These are phyloP conservation scores for Calonectria ilicicola DNA, from an alignment of 2,329 filamentous ascomycete genomes.

Conservation along the genomic window DNA sequence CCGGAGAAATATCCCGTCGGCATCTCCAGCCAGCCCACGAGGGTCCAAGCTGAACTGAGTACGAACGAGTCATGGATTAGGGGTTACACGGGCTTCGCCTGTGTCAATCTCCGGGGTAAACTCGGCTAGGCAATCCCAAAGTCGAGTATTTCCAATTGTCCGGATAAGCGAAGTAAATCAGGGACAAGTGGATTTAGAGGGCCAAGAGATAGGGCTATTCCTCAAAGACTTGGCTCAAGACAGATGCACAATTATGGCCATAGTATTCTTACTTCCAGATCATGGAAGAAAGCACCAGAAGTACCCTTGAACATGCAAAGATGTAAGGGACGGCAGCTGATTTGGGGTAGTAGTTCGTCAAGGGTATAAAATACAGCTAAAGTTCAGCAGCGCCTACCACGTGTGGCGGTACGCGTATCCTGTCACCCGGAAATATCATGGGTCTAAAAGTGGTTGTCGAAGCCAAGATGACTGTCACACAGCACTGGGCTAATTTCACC, in stretches of 20 bases:
- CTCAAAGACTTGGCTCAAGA: neutral
- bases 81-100: slow-evolving; percentile 4
- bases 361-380: neutral
- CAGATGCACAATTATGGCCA: neutral
- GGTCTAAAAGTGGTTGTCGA: neutral
- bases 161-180: neutral
- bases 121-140: neutral
- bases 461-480: neutral
- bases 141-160: neutral
- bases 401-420: neutral
- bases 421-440: neutral
- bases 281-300: too few relatives aligned
- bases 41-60: neutral
- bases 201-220: neutral
- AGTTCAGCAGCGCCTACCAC: neutral
- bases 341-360: neutral
- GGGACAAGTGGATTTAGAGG: neutral
- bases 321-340: neutral
- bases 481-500: neutral
- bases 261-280: too few relatives aligned
- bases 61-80: neutral
- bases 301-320: too few relatives aligned
- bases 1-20: neutral
- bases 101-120: neutral
- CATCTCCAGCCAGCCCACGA: neutral